phyloP scores from a whole-genome alignment of 1,139 yeast genomes.

The Kodamaea sp. region DNA sequence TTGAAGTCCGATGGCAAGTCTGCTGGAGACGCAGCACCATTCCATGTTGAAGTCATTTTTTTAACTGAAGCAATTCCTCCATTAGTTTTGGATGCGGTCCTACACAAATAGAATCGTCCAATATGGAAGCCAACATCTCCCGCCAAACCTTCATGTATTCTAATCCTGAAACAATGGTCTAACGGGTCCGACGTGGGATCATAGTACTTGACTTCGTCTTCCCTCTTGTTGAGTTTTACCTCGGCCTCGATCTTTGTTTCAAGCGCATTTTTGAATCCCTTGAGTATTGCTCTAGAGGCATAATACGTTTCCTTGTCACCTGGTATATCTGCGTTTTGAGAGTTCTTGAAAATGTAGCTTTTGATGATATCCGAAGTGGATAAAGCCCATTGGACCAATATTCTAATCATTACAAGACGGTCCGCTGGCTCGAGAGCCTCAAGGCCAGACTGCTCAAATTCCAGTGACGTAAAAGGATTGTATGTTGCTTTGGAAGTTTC shows the following conservation, averaged over 20 bases:
- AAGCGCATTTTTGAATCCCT: slow-evolving; percentile 37
- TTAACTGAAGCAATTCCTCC: slow-evolving; percentile 44
- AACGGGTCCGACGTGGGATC: slow-evolving; percentile 48
- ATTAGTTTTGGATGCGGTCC: slow-evolving; percentile 39
- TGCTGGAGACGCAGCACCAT: slow-evolving; percentile 17
- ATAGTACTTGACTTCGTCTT: slow-evolving; percentile 34
- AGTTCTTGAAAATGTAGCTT: slow-evolving; percentile 29
- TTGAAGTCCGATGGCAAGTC: slow-evolving; percentile 41
- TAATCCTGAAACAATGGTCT: slow-evolving; percentile 34
- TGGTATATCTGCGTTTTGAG: slow-evolving; percentile 42
- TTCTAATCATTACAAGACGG: slow-evolving; percentile 47
- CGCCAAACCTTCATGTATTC: slow-evolving; percentile 43
- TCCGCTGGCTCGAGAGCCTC: slow-evolving; percentile 47
- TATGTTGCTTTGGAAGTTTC: slow-evolving; percentile 11
- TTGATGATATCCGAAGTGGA: slow-evolving; percentile 46
- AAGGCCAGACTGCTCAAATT: slow-evolving; percentile 47
- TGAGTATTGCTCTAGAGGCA: slow-evolving; percentile 39
- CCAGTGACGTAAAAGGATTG: slow-evolving; percentile 38
- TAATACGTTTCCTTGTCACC: slow-evolving; percentile 50
- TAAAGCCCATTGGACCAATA: slow-evolving; percentile 52
- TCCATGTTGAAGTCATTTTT: slow-evolving; percentile 30
- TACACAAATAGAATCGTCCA: slow-evolving; percentile 48
- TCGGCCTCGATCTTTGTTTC: slow-evolving; percentile 36
- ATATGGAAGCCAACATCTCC: slow-evolving; percentile 50
- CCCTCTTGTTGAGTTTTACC: slow-evolving; percentile 30